A percentile compares a stretch with the other conserved stretches of the same genome.
Evolutionary conservation across 208 protist genomes (phyloP).

Genomic region (Wallacemonas sp.): DNA sequence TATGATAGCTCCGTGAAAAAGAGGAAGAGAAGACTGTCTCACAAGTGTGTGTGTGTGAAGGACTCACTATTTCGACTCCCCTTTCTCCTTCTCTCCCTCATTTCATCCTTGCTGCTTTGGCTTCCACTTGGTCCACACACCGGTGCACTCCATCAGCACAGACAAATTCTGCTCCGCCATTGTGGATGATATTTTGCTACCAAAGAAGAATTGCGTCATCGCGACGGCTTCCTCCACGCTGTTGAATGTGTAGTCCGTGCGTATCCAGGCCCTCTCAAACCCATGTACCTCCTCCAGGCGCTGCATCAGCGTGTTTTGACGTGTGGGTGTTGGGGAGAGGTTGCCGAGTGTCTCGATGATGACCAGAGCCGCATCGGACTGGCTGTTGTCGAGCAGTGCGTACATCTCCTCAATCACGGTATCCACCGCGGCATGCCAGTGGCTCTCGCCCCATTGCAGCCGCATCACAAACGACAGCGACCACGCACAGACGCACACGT

Average conservation of each 20-base stretch:
- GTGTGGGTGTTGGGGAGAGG: slow-evolving; percentile 46
- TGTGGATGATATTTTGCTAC: slow-evolving; percentile 26
- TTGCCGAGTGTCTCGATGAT: slow-evolving; percentile 84
- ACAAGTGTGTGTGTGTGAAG: not conserved
- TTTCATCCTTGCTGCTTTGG: not conserved
- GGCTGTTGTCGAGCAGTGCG: slow-evolving; percentile 32
- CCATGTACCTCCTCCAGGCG: slow-evolving; percentile 57
- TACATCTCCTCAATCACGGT: slow-evolving; percentile 37
- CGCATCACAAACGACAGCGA: slow-evolving; percentile 88
- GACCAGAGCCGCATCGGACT: slow-evolving; percentile 51
- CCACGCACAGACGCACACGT: slow-evolving; percentile 78
- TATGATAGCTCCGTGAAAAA: no score
- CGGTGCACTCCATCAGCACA: slow-evolving; percentile 77
- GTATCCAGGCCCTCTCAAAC: slow-evolving; percentile 67
- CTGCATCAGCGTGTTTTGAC: slow-evolving; percentile 62
- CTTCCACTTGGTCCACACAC: slow-evolving; percentile 78
- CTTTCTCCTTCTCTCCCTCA: not conserved
- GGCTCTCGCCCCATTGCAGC: slow-evolving; percentile 57
- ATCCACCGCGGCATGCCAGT: slow-evolving; percentile 68
- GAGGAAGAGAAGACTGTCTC: not conserved
- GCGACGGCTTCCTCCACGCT: slow-evolving; percentile 42
- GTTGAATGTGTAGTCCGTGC: slow-evolving; percentile 81
- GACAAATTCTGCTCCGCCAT: slow-evolving; percentile 18
- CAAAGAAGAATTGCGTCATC: slow-evolving; percentile 86
- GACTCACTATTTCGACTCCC: not conserved